A percentile compares a stretch with the other conserved stretches of the same genome.
phyloP scores from a whole-genome alignment of 2,329 filamentous ascomycete genomes.

The Talaromyces funiculosus region DNA sequence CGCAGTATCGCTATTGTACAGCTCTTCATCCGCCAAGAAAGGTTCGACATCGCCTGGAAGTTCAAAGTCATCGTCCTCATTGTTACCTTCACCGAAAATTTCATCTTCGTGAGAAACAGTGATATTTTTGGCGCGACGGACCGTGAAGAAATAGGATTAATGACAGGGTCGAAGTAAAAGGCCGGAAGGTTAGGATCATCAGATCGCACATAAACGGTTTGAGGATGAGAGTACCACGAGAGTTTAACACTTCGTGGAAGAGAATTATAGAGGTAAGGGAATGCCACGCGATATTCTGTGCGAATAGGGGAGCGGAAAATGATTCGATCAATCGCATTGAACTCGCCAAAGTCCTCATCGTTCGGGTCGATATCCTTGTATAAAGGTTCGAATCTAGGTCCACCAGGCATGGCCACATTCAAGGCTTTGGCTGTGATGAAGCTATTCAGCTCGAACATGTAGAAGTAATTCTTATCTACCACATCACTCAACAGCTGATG shows the following conservation, averaged over 20 bases:
- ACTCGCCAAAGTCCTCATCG: slow-evolving; percentile 98
- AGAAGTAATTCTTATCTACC: slow-evolving; percentile 94
- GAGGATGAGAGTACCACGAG: slow-evolving; percentile 89
- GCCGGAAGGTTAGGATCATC: slow-evolving; percentile 86
- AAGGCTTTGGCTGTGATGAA: slow-evolving; percentile 95
- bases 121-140: slow-evolving; percentile 94
- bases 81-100: slow-evolving; percentile 75
- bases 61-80: slow-evolving; percentile 80
- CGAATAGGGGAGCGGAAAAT: slow-evolving; percentile 94
- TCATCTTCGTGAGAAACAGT: slow-evolving; percentile 88
- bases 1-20: slow-evolving; percentile 83
- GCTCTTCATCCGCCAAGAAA: slow-evolving; percentile 81
- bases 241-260: slow-evolving; percentile 89
- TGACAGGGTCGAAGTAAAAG: slow-evolving; percentile 96
- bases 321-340: slow-evolving; percentile 98
- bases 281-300: slow-evolving; percentile 92
- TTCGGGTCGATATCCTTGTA: slow-evolving; percentile 99
- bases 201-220: slow-evolving; percentile 81
- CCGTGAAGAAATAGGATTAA: slow-evolving; percentile 94
- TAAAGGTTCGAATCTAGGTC: slow-evolving; percentile 89
- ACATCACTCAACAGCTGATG: slow-evolving; percentile 85
- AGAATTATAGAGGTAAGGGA: slow-evolving; percentile 93
- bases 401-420: slow-evolving; percentile 96
- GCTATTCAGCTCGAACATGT: slow-evolving; percentile 92
- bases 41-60: slow-evolving; percentile 75